Conservation (phyloP, 257 asterid genomes). For the Rauvolfia tetraphylla region DNA sequence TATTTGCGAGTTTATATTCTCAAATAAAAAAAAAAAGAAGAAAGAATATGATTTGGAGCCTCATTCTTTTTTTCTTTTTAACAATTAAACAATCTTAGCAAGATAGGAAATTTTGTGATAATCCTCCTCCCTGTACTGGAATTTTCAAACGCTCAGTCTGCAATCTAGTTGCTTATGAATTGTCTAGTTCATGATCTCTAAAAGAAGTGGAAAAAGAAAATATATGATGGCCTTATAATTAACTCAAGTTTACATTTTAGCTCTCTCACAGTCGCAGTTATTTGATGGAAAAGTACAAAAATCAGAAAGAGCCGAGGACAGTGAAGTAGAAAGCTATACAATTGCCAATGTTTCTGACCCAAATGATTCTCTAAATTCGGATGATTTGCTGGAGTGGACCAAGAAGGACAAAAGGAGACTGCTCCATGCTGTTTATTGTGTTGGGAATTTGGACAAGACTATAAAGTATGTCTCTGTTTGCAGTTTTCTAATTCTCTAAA, state of each 20-base stretch:
- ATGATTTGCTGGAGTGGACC: constrained; percentile 37
- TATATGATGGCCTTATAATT: neutral
- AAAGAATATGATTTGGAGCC: too few species aligned
- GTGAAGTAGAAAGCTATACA: constrained; percentile 11
- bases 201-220: neutral
- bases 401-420: constrained; percentile 44
- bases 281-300: constrained; percentile 28
- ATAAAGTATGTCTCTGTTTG: constrained; percentile 29
- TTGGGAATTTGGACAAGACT: constrained; percentile 48
- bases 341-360: constrained; percentile 22
- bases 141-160: neutral
- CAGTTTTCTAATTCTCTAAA: neutral
- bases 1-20: neutral
- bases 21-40: neutral
- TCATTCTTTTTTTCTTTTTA: neutral
- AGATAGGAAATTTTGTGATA: neutral
- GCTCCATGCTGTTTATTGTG: constrained; percentile 49
- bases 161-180: neutral
- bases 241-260: constrained; percentile 19
- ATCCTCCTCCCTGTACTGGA: too few species aligned
- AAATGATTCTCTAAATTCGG: constrained; percentile 16
- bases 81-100: neutral
- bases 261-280: constrained; percentile 39
- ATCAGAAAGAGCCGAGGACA: constrained; percentile 19
- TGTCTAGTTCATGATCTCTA: neutral